phyloP scores from a whole-genome alignment of 75 land plant species.

The Picea glauca region DNA sequence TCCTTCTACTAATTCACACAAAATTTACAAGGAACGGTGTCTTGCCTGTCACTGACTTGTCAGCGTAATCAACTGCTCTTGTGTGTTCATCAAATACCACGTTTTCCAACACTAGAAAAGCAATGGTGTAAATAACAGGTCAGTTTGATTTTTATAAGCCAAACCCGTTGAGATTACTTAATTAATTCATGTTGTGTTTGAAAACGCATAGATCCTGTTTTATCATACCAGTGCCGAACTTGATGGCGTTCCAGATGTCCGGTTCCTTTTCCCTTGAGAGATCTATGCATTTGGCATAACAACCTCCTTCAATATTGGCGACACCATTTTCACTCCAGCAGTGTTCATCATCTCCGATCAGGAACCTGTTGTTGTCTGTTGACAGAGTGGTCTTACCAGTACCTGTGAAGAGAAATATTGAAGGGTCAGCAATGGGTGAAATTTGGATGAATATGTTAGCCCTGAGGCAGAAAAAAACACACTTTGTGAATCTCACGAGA shows the following conservation, averaged over 20 bases:
- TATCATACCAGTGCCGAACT: constrained; percentile 84
- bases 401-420: constrained; percentile 33
- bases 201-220: neutral
- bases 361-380: constrained; percentile 79
- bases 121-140: neutral
- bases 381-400: constrained; percentile 99
- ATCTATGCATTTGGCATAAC: constrained; percentile 97
- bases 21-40: neutral
- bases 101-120: constrained; percentile 76
- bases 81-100: constrained; percentile 93
- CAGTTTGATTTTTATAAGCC: neutral
- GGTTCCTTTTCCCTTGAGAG: constrained; percentile 88
- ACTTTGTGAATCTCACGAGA: neutral
- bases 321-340: constrained; percentile 97
- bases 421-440: too few species aligned
- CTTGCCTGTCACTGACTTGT: constrained; percentile 86
- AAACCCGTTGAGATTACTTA: neutral
- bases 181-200: too few species aligned
- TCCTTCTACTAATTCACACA: neutral
- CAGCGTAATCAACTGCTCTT: constrained; percentile 79
- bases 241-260: constrained; percentile 96
- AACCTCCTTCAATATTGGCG: constrained; percentile 98
- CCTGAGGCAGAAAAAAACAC: neutral
- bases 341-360: constrained; percentile 98
- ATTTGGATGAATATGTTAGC: neutral